These are phyloP conservation scores for Simplicillium aogashimaense DNA, from an alignment of 2,329 filamentous ascomycete species.

Conservation along the genomic window DNA sequence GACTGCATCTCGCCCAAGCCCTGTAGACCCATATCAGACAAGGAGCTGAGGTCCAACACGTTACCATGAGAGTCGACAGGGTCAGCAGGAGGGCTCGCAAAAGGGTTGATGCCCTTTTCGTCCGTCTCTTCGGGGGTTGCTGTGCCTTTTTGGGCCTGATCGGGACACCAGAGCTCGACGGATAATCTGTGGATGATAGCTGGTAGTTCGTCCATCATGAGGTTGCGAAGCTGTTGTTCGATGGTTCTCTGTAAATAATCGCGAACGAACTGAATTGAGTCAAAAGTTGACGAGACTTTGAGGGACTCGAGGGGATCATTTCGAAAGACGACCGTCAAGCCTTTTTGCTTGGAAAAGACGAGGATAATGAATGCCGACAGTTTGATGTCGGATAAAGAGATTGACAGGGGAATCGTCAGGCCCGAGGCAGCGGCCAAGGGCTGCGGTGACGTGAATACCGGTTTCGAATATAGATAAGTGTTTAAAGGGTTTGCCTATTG, in stretches of 20 bases:
- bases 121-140: conserved; percentile 40
- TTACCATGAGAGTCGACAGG: conserved; percentile 75
- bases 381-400: conserved; percentile 91
- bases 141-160: conserved; percentile 49
- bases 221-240: conserved; percentile 78
- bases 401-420: conserved; percentile 93
- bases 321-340: conserved; percentile 89
- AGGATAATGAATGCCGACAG: conserved; percentile 95
- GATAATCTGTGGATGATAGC: conserved; percentile 93
- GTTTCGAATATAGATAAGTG: conserved; percentile 87
- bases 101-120: conserved; percentile 64
- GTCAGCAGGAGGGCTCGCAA: conserved; percentile 71
- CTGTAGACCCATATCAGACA: conserved; percentile 70
- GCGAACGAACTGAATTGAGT: conserved; percentile 95
- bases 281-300: conserved; percentile 97
- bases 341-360: conserved; percentile 96
- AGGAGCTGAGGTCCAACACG: conserved; percentile 62
- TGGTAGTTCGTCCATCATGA: conserved; percentile 97
- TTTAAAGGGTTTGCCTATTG: conserved; percentile 83
- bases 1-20: conserved; percentile 74
- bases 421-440: conserved; percentile 85
- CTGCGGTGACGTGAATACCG: conserved; percentile 83
- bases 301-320: conserved; percentile 97
- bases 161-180: conserved; percentile 79
- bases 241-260: conserved; percentile 96